These are phyloP conservation scores for Ceratobasidium sp. DNA, from an alignment of 1,284 basidiomycete species.

Conservation along the genomic window DNA sequence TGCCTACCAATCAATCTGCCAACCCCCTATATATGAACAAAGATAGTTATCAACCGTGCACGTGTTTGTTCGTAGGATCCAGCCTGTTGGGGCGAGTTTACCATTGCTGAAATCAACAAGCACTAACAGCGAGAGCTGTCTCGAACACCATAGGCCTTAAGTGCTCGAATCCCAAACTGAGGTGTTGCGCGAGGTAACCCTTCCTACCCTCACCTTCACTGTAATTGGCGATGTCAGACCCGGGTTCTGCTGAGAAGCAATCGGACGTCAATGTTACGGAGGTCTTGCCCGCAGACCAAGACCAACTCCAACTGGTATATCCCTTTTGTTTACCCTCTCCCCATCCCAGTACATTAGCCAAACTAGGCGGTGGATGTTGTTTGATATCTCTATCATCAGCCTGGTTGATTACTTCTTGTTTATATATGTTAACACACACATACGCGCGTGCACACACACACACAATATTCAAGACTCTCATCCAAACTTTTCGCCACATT, in stretches of 20 bases:
- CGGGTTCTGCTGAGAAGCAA: constrained; percentile 4
- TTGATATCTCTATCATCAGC: too few species aligned
- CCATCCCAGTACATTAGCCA: neutral
- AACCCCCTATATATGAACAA: too few species aligned
- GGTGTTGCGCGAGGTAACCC: neutral
- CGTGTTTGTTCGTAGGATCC: too few species aligned
- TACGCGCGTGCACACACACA: too few species aligned
- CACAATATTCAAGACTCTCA: neutral
- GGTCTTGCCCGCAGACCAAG: neutral
- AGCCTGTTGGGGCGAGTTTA: too few species aligned
- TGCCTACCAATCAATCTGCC: too few species aligned
- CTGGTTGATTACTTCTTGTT: too few species aligned
- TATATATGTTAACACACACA: too few species aligned
- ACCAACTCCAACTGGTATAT: neutral
- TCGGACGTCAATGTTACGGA: neutral
- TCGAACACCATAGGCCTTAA: neutral
- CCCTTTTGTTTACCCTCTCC: neutral
- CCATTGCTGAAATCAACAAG: too few species aligned
- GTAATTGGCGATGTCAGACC: neutral
- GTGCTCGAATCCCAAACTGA: neutral
- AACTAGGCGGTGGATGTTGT: too few species aligned
- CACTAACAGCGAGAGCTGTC: neutral
- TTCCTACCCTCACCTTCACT: neutral
- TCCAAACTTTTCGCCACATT: neutral
- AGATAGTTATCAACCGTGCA: too few species aligned